A percentile compares a stretch with the other conserved stretches of the same genome.
Evolutionary conservation across 257 asterid genomes (phyloP).

Genomic region (Ophiorrhiza pumila): DNA sequence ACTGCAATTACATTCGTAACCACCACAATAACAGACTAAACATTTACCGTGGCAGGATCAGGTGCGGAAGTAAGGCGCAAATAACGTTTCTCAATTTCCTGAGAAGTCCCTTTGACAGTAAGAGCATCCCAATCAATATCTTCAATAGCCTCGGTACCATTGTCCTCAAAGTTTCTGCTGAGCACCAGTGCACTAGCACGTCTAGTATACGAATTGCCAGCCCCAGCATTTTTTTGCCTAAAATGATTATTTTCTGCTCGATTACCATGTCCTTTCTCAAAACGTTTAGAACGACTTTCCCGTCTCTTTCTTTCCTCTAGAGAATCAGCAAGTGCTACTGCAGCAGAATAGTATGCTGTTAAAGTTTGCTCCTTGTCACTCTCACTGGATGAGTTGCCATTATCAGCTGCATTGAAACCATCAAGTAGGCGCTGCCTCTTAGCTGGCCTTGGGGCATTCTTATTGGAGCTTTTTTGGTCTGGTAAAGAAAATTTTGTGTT

Average conservation of each 20-base stretch:
- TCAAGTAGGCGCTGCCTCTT: slow-evolving; percentile 82
- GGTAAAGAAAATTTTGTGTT: slow-evolving; percentile 44
- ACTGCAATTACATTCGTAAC: slow-evolving; percentile 16
- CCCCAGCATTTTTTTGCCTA: slow-evolving; percentile 43
- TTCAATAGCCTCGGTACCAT: slow-evolving; percentile 84
- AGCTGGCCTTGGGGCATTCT: slow-evolving; percentile 51
- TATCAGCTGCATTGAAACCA: slow-evolving; percentile 42
- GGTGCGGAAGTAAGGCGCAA: slow-evolving; percentile 99
- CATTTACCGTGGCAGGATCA: slow-evolving; percentile 88
- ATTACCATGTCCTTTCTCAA: slow-evolving; percentile 74
- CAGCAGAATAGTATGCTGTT: slow-evolving; percentile 70
- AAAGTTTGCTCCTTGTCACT: slow-evolving; percentile 79
- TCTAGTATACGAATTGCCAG: slow-evolving; percentile 53
- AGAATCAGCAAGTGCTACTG: slow-evolving; percentile 62
- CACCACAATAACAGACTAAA: slow-evolving; percentile 10
- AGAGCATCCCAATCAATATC: slow-evolving; percentile 99
- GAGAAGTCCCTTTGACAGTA: slow-evolving; percentile 92
- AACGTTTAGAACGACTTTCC: slow-evolving; percentile 90
- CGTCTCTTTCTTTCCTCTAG: slow-evolving; percentile 90
- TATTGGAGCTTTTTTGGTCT: slow-evolving; percentile 46
- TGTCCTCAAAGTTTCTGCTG: slow-evolving; percentile 70
- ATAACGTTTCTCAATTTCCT: slow-evolving; percentile 91
- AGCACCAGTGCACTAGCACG: slow-evolving; percentile 63
- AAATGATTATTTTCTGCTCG: slow-evolving; percentile 41
- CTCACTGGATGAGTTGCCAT: slow-evolving; percentile 73